These are phyloP conservation scores for Sporobolomyces roseus DNA, from an alignment of 768 basidiomycete genomes.

Conservation along the genomic window DNA sequence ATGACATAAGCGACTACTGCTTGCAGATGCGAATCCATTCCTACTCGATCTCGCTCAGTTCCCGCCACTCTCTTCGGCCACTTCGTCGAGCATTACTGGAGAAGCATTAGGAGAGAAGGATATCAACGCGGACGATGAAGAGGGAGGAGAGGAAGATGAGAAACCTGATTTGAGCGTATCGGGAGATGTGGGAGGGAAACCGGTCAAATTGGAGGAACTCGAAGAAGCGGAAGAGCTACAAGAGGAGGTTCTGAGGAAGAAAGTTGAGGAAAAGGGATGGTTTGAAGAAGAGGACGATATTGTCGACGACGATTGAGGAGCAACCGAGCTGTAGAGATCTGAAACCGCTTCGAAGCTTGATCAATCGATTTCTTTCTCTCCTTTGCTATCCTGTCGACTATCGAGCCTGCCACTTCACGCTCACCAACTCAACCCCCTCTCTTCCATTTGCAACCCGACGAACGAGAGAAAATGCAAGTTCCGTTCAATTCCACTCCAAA, in stretches of 20 bases:
- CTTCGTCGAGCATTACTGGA: conserved; percentile 4
- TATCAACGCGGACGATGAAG: conserved; percentile 16
- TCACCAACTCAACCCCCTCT: neutral
- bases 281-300: conserved; percentile 10
- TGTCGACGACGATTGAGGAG: neutral
- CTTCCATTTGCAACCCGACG: no score
- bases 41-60: conserved; percentile 35
- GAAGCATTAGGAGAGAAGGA: conserved; percentile 35
- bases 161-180: no score
- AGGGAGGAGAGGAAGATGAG: neutral
- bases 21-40: conserved; percentile 21
- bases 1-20: no score
- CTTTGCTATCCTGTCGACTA: no score
- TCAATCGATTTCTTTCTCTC: no score
- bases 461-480: no score
- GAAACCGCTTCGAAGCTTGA: no score
- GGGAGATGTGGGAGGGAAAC: neutral
- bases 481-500: no score
- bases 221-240: neutral
- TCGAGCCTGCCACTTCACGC: no score
- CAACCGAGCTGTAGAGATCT: neutral
- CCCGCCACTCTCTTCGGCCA: conserved; percentile 22
- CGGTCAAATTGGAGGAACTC: conserved; percentile 4
- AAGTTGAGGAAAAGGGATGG: neutral
- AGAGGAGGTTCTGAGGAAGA: neutral